These are phyloP conservation scores for Pichia inconspicua DNA, from an alignment of 1,139 yeast species.

Conservation along the genomic window DNA sequence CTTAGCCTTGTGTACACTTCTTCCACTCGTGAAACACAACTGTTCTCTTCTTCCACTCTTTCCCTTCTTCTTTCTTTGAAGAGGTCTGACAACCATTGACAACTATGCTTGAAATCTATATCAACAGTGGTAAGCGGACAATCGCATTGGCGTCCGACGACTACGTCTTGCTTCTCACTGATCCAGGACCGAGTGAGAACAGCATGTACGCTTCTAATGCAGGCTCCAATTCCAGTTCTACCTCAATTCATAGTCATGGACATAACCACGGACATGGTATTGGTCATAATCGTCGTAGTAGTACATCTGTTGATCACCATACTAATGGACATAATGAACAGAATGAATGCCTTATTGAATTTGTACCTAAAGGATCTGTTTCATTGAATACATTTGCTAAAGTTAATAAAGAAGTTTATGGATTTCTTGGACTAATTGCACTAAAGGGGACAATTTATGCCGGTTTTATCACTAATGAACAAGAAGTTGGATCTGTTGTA, in stretches of 20 bases:
- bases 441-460: slow-evolving; percentile 48
- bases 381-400: slow-evolving; percentile 27
- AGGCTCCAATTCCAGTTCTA: neutral
- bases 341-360: slow-evolving; percentile 42
- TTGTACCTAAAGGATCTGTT: slow-evolving; percentile 38
- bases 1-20: too few species aligned
- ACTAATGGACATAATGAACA: slow-evolving; percentile 25
- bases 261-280: slow-evolving; percentile 1
- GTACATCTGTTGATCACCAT: neutral
- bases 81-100: slow-evolving; percentile 12
- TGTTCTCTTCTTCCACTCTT: too few species aligned
- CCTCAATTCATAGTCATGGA: neutral
- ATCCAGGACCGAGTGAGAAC: slow-evolving; percentile 1
- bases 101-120: slow-evolving; percentile 31
- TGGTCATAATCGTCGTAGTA: neutral
- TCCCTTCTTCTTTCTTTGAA: too few species aligned
- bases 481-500: slow-evolving; percentile 52
- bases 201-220: neutral
- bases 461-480: slow-evolving; percentile 51
- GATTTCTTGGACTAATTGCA: slow-evolving; percentile 53
- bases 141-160: slow-evolving; percentile 43
- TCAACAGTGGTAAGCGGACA: slow-evolving; percentile 45
- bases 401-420: slow-evolving; percentile 32
- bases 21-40: too few species aligned
- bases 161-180: slow-evolving; percentile 43